Evolutionary conservation across 495 filamentous ascomycete species (phyloP).

Genomic region (Neurospora intermedia): DNA sequence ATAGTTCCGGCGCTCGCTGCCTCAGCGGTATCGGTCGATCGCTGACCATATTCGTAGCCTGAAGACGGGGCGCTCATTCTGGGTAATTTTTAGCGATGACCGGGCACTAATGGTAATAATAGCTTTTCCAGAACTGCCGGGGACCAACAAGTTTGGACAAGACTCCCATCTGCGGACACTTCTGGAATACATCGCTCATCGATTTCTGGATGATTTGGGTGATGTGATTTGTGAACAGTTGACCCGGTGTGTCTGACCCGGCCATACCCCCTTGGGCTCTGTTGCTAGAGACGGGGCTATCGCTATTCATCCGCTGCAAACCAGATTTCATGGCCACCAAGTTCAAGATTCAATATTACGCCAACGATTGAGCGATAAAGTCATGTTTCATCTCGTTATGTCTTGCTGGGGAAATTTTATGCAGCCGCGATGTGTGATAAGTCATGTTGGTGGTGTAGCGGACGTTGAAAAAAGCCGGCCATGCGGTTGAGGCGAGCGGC

Average conservation of each 20-base stretch:
- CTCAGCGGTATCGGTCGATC: not conserved
- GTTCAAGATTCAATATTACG: not conserved
- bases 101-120: not conserved
- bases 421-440: not conserved
- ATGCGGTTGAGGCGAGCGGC: not conserved
- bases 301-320: not conserved
- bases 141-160: not conserved
- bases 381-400: not conserved
- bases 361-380: not conserved
- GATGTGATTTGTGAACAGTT: not conserved
- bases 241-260: not conserved
- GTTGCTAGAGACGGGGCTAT: not conserved
- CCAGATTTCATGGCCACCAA: not conserved
- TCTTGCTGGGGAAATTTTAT: not conserved
- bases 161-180: not conserved
- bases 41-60: not conserved
- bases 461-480: not conserved
- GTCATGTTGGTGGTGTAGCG: not conserved
- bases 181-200: not conserved
- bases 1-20: not conserved
- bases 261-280: not conserved
- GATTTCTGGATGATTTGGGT: not conserved
- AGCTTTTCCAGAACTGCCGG: not conserved
- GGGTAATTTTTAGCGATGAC: not conserved
- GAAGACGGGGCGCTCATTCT: not conserved